Base-by-base conservation (phyloP, 2,329 filamentous ascomycete species). In the Apiospora rasikravindrae region DNA sequence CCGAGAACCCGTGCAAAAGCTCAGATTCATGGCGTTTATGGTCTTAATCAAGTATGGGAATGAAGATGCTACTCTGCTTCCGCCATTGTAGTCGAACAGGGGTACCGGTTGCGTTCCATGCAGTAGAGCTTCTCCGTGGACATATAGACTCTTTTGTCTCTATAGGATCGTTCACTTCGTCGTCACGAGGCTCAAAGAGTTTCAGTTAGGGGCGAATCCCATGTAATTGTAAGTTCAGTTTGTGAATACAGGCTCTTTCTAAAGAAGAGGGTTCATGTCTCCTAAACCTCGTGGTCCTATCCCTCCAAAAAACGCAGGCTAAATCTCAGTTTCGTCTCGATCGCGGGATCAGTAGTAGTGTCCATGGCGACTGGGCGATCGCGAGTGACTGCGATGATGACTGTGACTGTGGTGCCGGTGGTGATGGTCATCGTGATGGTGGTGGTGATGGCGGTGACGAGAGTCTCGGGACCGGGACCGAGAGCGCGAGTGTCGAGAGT, bases 111-210 rank as follows among this genome's bases (percentile, higher is more conserved):
- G 2, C 2, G 2, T 37, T 37, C 5, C 33, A 7, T 3, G 33
- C 33, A 37, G 33, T 5, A 6, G 2, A 37, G 2, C 33, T 37
- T 16, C 42, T 16, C 42, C 13, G 14, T 5, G 11, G 42, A 11
- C 11, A 13, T 16, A 44, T 44, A 16, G 42, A 44, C 86, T 92
- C 16, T 93, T 95, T 82, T 93, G 87, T 78, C 86, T 93, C 73
- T 6, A 77, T 77, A 13, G 67, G 72, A 70, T 69, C 78, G 3
- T 81, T 80, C 73, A 73, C 76, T 40, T 78, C 70, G 68, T 77
- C 78, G 49, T 70, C 72, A 22, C 10, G 45, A 49, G 45, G 8
- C 10, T 49, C 2, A 19, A 49, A n/a, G 45, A 3, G 6, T 11
- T n/a, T 49, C 22, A 10, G 5, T n/a, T 10, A n/a, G 22, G 22